phyloP scores from a whole-genome alignment of 2,329 filamentous ascomycete genomes.

The Neonectria ditissima region DNA sequence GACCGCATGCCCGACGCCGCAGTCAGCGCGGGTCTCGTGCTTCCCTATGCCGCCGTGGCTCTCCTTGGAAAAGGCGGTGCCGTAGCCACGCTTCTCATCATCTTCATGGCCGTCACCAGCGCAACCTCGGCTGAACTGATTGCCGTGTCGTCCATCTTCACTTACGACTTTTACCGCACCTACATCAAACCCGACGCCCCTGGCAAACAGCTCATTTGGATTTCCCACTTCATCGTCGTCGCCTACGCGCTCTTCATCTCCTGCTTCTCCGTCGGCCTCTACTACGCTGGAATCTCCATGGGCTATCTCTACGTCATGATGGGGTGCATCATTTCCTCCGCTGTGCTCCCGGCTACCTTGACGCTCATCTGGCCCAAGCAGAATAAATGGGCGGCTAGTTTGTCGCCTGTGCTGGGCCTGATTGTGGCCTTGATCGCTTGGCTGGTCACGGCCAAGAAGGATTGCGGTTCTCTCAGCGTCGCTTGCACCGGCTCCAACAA shows the following conservation, averaged over 20 bases:
- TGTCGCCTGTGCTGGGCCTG: slow-evolving; percentile 76
- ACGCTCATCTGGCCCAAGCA: slow-evolving; percentile 86
- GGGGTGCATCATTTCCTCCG: slow-evolving; percentile 89
- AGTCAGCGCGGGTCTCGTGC: slow-evolving; percentile 83
- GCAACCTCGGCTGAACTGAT: slow-evolving; percentile 78
- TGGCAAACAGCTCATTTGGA: slow-evolving; percentile 81
- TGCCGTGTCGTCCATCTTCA: slow-evolving; percentile 85
- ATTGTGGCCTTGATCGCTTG: slow-evolving; percentile 76
- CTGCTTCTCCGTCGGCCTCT: slow-evolving; percentile 79
- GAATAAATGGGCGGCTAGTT: slow-evolving; percentile 76
- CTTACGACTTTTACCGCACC: slow-evolving; percentile 78
- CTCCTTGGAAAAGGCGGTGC: slow-evolving; percentile 66
- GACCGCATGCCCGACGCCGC: slow-evolving; percentile 60
- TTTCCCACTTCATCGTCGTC: slow-evolving; percentile 79
- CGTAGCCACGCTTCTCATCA: slow-evolving; percentile 41
- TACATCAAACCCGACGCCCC: slow-evolving; percentile 78
- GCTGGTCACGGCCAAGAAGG: slow-evolving; percentile 77
- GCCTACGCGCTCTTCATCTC: slow-evolving; percentile 82
- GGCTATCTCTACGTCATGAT: slow-evolving; percentile 91
- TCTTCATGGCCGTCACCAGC: slow-evolving; percentile 41
- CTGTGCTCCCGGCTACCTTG: slow-evolving; percentile 84
- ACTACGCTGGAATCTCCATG: slow-evolving; percentile 83
- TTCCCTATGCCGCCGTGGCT: slow-evolving; percentile 87
- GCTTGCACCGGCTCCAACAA: slow-evolving; percentile 83
- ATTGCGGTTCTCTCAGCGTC: slow-evolving; percentile 75